A percentile compares a stretch with the other conserved stretches of the same genome.
Evolutionary conservation across 208 protist species (phyloP).

Genomic region (Acanthamoeba healyi): DNA sequence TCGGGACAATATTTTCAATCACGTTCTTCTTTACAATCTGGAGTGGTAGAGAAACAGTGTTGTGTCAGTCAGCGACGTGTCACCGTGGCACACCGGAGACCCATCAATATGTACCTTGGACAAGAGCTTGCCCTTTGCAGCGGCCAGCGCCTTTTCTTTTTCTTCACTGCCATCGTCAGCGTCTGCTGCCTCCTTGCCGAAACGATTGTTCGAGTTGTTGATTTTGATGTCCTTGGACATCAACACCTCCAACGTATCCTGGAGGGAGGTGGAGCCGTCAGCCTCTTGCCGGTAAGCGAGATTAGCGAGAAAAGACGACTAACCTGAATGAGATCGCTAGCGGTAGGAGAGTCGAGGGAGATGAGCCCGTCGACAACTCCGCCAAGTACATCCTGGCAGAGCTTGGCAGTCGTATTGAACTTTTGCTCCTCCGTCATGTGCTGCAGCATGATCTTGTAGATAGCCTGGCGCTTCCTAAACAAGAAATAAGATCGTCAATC

Average conservation of each 20-base stretch:
- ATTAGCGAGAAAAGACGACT: neutral
- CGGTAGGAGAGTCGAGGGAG: conserved; percentile 75
- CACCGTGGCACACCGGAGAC: neutral
- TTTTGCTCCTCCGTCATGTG: conserved; percentile 82
- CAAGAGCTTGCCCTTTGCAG: conserved; percentile 67
- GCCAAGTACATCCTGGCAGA: conserved; percentile 79
- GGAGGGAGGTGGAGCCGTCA: too few species aligned
- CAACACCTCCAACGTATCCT: conserved; percentile 45
- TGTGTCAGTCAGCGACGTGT: too few species aligned
- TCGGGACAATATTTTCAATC: conserved; percentile 86
- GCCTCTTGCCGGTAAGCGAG: too few species aligned
- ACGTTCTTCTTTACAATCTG: conserved; percentile 86
- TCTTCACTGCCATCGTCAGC: conserved; percentile 14
- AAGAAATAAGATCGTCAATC: too few species aligned
- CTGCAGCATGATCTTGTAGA: conserved; percentile 81
- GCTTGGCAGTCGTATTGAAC: conserved; percentile 79
- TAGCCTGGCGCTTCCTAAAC: conserved; percentile 75
- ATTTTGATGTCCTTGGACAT: conserved; percentile 82
- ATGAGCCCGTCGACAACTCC: conserved; percentile 81
- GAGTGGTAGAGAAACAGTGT: neutral
- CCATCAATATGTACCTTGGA: conserved; percentile 18
- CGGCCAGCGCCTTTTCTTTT: neutral
- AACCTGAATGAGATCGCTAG: conserved; percentile 74
- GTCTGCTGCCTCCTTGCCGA: neutral
- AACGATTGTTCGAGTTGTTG: neutral